These are phyloP conservation scores for Suillus fuscotomentosus DNA, from an alignment of 768 basidiomycete genomes.

Conservation along the genomic window DNA sequence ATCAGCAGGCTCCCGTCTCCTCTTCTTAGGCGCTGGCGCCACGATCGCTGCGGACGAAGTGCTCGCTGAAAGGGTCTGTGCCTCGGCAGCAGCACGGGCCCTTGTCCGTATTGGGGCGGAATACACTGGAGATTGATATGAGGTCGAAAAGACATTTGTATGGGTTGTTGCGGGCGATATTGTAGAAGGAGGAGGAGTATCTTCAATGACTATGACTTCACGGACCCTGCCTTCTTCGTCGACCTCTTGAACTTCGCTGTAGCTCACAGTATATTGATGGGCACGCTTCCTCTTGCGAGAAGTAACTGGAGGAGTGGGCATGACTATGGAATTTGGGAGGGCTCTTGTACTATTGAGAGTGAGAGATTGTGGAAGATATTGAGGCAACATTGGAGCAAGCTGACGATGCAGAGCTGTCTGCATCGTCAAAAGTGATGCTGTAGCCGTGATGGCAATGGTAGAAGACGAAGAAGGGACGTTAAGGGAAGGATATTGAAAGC, in stretches of 20 bases:
- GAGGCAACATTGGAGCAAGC: slow-evolving; percentile 58
- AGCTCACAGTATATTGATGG: slow-evolving; percentile 79
- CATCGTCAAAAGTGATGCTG: slow-evolving; percentile 55
- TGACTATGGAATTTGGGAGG: slow-evolving; percentile 50
- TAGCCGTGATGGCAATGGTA: slow-evolving; percentile 50
- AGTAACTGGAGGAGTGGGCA: slow-evolving; percentile 69
- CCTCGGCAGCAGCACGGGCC: slow-evolving; percentile 84
- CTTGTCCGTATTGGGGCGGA: slow-evolving; percentile 80
- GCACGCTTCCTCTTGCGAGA: slow-evolving; percentile 83
- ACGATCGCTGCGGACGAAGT: slow-evolving; percentile 62
- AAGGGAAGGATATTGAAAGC: slow-evolving; percentile 34
- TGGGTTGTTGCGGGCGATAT: slow-evolving; percentile 73
- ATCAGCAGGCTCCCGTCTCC: slow-evolving; percentile 75
- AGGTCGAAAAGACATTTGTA: slow-evolving; percentile 70
- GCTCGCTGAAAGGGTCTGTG: slow-evolving; percentile 69
- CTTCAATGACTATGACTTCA: slow-evolving; percentile 91
- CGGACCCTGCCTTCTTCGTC: slow-evolving; percentile 73
- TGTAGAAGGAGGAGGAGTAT: slow-evolving; percentile 78
- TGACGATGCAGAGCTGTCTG: slow-evolving; percentile 68
- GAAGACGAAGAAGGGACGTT: slow-evolving; percentile 16
- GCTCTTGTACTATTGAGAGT: slow-evolving; percentile 38
- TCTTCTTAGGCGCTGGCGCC: slow-evolving; percentile 77
- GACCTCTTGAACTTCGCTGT: slow-evolving; percentile 86
- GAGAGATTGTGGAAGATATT: slow-evolving; percentile 63
- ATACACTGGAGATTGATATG: slow-evolving; percentile 76